Base-by-base conservation (phyloP, 805 yeast species). In the Hanseniaspora taiwanica region DNA sequence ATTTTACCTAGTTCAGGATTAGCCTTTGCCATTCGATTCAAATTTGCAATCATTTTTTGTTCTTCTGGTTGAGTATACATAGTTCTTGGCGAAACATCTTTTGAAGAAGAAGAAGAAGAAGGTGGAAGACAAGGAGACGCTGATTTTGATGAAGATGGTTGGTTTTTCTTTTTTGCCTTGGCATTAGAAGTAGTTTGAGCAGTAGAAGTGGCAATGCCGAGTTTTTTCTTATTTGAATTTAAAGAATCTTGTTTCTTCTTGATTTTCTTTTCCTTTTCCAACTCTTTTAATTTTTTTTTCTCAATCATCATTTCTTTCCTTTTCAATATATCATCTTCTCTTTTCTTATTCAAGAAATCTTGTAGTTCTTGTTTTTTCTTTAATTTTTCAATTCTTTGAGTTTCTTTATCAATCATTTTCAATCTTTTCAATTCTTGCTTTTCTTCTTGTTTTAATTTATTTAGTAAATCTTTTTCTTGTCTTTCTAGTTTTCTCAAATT, bases 31-130 rank as follows among this genome's bases (percentile, higher is more conserved):
- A 89, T 76, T 1, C 80, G 67, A 52, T 87, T 87, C 52, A 89
- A 68, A 49, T 85, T 82, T 3, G 81, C 76, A 48, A 89, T 85
- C 82, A 89, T 84, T 46, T 80, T 74, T 33, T 80, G 79, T 51
- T 81, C 80, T 38, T 76, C 81, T 1, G 75, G 72, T 4, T 80
- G 65, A 17, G 14, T 33, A 19, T 33, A 33, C 18, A 16, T 16
- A 5, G 23, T 33, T 33, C 24, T 33, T 25, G 29, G 29, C n/a
- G 10, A 14, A 25, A 14, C 4, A 5, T 25, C 8, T 8, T 25
- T 25, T 25, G 29, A 12, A 12, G 10, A 14, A 23, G 12, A 8
- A 7, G 7, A 12, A 12, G 9, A 14, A 25, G n/a, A 5, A 12
- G 10, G n/a, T 25, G 10, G 29, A 23, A 23, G 7, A 7, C 12